Conservation (phyloP, 805 yeast genomes). For the Starmerella bombicola region DNA sequence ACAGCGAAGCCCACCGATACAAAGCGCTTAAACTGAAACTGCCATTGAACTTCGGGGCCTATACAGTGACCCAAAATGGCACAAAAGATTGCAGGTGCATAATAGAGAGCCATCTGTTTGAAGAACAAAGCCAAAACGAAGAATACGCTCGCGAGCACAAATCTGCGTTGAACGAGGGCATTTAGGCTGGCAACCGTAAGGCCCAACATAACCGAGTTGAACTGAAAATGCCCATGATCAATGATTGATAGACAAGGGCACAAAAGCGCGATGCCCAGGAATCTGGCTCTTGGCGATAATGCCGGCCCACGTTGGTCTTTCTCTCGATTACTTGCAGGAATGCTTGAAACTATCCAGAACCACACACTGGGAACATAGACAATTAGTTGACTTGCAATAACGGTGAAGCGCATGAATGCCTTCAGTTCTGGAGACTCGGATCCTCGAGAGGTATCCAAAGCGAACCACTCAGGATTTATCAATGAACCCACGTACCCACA, state of each 20-base stretch:
- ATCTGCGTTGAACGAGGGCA: constrained; percentile 46
- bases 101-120: constrained; percentile 92
- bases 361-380: constrained; percentile 72
- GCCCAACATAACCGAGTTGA: constrained; percentile 89
- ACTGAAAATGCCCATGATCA: constrained; percentile 97
- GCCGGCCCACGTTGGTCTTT: not conserved
- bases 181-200: constrained; percentile 56
- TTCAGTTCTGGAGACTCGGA: constrained; percentile 54
- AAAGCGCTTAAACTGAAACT: constrained; percentile 31
- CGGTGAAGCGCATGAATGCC: constrained; percentile 75
- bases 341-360: constrained; percentile 3
- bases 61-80: constrained; percentile 55
- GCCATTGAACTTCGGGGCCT: constrained; percentile 21
- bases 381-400: constrained; percentile 57
- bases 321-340: constrained; percentile 22
- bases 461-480: constrained; percentile 64
- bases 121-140: constrained; percentile 70
- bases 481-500: constrained; percentile 57
- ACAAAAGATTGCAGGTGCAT: constrained; percentile 77
- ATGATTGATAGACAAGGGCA: constrained; percentile 74
- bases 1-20: constrained; percentile 54
- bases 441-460: constrained; percentile 60
- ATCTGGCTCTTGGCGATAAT: constrained; percentile 44
- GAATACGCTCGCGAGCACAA: constrained; percentile 56
- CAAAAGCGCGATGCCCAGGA: constrained; percentile 64